Conservation (phyloP, 176 grass and related monocot genomes). For the Puccinellia tenuiflora region DNA sequence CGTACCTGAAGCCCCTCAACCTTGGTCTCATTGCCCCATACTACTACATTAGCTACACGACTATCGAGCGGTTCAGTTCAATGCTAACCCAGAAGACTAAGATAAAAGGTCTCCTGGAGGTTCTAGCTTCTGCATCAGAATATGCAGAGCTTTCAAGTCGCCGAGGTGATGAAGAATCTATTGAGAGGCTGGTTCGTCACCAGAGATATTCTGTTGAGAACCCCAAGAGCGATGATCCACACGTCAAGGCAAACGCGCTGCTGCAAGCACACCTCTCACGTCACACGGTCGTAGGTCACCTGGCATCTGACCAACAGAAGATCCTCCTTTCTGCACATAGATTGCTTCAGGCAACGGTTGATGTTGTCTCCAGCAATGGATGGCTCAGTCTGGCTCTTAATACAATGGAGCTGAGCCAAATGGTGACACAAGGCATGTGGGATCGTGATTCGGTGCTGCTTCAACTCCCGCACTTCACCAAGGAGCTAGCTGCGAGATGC, state of each 20-base stretch:
- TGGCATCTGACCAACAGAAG: conserved; percentile 60
- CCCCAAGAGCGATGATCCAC: conserved; percentile 54
- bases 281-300: conserved; percentile 53
- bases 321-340: conserved; percentile 67
- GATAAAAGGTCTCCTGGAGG: conserved; percentile 74
- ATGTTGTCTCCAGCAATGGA: conserved; percentile 82
- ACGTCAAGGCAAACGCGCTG: conserved; percentile 66
- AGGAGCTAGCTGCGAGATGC: conserved; percentile 57
- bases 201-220: conserved; percentile 76
- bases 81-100: conserved; percentile 69
- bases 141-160: conserved; percentile 63
- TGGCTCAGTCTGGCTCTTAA: conserved; percentile 76
- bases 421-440: conserved; percentile 92
- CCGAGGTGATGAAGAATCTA: conserved; percentile 63
- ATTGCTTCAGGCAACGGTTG: conserved; percentile 81
- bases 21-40: conserved; percentile 86
- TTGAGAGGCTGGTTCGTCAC: conserved; percentile 68
- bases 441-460: conserved; percentile 65
- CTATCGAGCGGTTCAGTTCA: conserved; percentile 70
- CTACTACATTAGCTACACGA: conserved; percentile 84
- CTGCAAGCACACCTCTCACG: conserved; percentile 82
- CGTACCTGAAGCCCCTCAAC: conserved; percentile 74
- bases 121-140: conserved; percentile 76
- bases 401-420: conserved; percentile 79
- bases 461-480: conserved; percentile 73